Conservation (phyloP, 179 eudicot genomes). For the Nepenthes alata region DNA sequence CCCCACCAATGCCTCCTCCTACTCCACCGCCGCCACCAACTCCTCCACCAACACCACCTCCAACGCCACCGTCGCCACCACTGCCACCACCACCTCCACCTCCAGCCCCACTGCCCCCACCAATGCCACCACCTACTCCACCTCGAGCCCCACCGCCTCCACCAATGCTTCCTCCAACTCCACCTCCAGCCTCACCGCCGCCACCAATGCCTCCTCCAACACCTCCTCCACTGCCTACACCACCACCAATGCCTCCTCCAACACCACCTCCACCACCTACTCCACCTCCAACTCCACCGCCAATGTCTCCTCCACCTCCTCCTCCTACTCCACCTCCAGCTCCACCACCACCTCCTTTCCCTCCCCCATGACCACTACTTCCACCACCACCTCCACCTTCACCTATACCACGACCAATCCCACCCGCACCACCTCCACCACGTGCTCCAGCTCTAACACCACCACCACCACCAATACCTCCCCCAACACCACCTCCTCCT, state of each 20-base stretch:
- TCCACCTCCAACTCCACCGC: conserved; percentile 8
- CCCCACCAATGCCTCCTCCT: conserved; percentile 8
- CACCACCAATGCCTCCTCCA: conserved; percentile 3
- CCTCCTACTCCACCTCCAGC: not conserved
- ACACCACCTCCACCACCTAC: conserved; percentile 3
- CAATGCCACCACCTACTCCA: conserved; percentile 4
- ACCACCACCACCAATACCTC: not conserved
- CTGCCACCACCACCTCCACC: conserved; percentile 6
- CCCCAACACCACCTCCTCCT: too few relatives aligned
- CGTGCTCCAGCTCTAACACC: conserved; percentile 6
- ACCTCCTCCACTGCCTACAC: not conserved
- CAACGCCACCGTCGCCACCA: conserved; percentile 3
- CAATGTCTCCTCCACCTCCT: conserved; percentile 9
- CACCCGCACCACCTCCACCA: not conserved
- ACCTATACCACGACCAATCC: too few relatives aligned
- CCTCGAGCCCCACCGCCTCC: conserved; percentile 3
- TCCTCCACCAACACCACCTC: conserved; percentile 4
- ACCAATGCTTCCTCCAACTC: conserved; percentile 2
- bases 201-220: conserved; percentile 10
- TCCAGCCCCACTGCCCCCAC: conserved; percentile 7
- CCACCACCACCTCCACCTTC: not conserved
- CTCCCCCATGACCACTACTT: not conserved
- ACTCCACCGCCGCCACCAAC: conserved; percentile 8
- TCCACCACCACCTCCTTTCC: too few relatives aligned
- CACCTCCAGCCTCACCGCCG: conserved; percentile 3